A percentile compares a stretch with the other conserved stretches of the same genome.
Conservation (phyloP, 2,329 filamentous ascomycete species). For the Immersiporthe knoxdaviesiana region DNA sequence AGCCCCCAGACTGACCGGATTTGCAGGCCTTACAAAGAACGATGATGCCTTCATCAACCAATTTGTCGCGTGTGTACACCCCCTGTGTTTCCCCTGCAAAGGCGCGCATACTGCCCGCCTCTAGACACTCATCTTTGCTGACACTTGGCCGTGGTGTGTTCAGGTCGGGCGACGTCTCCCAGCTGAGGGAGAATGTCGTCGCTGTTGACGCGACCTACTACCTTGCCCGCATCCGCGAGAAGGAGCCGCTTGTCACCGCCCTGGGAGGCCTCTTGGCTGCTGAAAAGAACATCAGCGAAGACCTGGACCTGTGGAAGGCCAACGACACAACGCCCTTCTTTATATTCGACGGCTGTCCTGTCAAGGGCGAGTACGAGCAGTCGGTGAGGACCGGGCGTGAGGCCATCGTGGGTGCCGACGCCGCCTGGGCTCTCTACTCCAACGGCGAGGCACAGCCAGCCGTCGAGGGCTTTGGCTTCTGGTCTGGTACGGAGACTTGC, state of each 20-base stretch:
- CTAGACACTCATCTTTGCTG: not conserved
- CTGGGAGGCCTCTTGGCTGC: constrained; percentile 87
- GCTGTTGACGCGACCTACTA: constrained; percentile 92
- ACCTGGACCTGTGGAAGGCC: constrained; percentile 73
- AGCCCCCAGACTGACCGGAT: not conserved
- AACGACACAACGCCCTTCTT: constrained; percentile 79
- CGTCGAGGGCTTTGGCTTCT: constrained; percentile 79
- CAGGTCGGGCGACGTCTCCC: constrained; percentile 65
- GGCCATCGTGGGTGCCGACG: constrained; percentile 71
- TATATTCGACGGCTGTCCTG: constrained; percentile 86
- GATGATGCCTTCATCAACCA: constrained; percentile 29
- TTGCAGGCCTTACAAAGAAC: constrained; percentile 21
- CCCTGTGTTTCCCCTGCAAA: not conserved
- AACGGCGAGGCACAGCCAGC: constrained; percentile 77
- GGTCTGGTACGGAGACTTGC: constrained; percentile 61
- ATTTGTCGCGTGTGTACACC: constrained; percentile 11
- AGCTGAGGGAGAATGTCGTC: constrained; percentile 74
- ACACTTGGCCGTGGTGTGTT: constrained; percentile 23
- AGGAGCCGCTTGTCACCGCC: constrained; percentile 87
- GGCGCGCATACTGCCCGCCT: not conserved
- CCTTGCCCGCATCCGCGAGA: constrained; percentile 77
- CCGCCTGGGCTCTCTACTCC: constrained; percentile 88
- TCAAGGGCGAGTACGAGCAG: constrained; percentile 74
- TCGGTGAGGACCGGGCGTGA: constrained; percentile 65
- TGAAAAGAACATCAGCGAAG: constrained; percentile 72